Conservation (phyloP, 169 alveolate genomes). For the Eimeria sp. region DNA sequence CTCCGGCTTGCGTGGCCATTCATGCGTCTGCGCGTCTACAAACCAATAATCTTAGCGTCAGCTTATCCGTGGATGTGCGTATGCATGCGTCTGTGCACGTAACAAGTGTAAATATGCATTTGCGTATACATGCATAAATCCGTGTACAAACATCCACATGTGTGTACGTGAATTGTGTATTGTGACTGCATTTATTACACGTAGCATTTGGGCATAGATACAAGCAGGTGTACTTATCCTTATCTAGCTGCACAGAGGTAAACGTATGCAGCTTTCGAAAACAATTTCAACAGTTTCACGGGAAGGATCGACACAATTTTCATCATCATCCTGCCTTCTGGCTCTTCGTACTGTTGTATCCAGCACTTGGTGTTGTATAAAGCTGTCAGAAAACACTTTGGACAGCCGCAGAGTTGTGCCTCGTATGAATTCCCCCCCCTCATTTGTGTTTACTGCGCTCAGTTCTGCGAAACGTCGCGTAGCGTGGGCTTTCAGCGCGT, state of each 20-base stretch:
- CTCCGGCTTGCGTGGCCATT: background rate
- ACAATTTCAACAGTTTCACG: background rate
- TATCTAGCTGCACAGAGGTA: background rate
- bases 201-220: background rate
- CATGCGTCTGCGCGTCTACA: background rate
- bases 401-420: background rate
- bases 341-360: background rate
- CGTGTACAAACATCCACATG: background rate
- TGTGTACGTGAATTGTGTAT: background rate
- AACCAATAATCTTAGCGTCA: background rate
- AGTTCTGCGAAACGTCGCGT: slow-evolving; percentile 67
- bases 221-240: background rate
- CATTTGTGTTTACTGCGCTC: background rate
- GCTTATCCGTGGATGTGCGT: background rate
- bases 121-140: background rate
- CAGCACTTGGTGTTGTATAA: background rate
- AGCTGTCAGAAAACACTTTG: background rate
- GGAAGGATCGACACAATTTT: background rate
- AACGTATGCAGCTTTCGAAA: background rate
- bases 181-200: background rate
- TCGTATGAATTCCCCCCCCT: background rate
- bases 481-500: slow-evolving; percentile 77
- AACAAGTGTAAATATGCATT: background rate
- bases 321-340: background rate
- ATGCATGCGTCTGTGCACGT: background rate